phyloP scores from a whole-genome alignment of 148 eudicot genomes.

The Cornus controversa region DNA sequence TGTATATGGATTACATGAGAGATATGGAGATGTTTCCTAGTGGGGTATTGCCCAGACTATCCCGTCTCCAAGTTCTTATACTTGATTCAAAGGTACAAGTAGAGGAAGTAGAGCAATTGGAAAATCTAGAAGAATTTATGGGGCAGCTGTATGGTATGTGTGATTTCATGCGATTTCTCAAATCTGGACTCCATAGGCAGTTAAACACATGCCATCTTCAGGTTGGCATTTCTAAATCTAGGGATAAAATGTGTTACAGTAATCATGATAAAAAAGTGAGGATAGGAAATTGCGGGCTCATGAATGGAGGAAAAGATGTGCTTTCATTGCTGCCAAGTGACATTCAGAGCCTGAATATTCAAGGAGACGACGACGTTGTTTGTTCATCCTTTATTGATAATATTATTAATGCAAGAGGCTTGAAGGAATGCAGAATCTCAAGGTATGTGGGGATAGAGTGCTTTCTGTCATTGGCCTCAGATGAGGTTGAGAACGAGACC shows the following conservation, averaged over 20 bases:
- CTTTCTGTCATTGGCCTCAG: too few species aligned
- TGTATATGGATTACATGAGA: constrained; percentile 1
- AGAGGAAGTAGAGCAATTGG: constrained; percentile 2
- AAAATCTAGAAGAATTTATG: constrained; percentile 13
- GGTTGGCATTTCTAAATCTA: not conserved
- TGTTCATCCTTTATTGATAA: too few species aligned
- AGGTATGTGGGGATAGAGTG: too few species aligned
- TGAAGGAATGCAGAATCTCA: too few species aligned
- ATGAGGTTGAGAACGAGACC: too few species aligned
- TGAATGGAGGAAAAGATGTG: not conserved
- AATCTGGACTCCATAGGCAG: too few species aligned
- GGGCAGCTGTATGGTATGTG: constrained; percentile 3
- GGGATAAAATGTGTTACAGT: too few species aligned
- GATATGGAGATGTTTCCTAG: not conserved
- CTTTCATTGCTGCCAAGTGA: constrained; percentile 1
- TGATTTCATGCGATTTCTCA: constrained; percentile 3
- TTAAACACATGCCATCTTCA: not conserved
- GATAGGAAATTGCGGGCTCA: not conserved
- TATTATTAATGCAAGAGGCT: too few species aligned
- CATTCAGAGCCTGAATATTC: not conserved
- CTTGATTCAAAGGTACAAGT: not conserved
- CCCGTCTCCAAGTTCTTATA: constrained; percentile 12
- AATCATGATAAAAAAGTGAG: not conserved
- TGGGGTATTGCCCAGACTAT: not conserved
- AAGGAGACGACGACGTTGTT: not conserved